phyloP scores from a whole-genome alignment of 768 basidiomycete genomes.

The Mycena epipterygia region DNA sequence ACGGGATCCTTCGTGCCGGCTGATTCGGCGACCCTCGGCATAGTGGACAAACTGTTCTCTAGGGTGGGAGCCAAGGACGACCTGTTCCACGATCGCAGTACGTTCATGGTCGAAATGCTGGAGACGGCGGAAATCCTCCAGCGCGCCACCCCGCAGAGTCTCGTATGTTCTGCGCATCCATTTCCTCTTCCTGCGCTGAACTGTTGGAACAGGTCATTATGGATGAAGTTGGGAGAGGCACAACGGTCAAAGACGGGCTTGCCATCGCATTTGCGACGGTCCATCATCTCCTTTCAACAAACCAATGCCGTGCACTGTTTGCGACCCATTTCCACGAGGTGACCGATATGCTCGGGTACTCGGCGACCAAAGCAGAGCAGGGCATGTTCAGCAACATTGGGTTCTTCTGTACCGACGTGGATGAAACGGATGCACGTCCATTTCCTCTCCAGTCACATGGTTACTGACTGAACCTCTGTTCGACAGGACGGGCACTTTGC shows the following conservation, averaged over 20 bases:
- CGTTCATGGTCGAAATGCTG: slow-evolving; percentile 99
- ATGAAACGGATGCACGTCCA: slow-evolving; percentile 76
- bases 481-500: slow-evolving; percentile 82
- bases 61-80: slow-evolving; percentile 96
- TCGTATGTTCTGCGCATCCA: slow-evolving; percentile 64
- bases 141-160: slow-evolving; percentile 84
- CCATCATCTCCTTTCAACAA: slow-evolving; percentile 81
- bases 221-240: slow-evolving; percentile 99
- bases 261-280: slow-evolving; percentile 95
- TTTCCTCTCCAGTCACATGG: not conserved
- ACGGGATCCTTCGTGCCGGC: slow-evolving; percentile 96
- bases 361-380: slow-evolving; percentile 54
- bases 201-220: slow-evolving; percentile 84
- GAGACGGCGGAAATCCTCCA: slow-evolving; percentile 93
- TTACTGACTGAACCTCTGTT: slow-evolving; percentile 6
- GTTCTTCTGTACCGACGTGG: slow-evolving; percentile 93
- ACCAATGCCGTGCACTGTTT: slow-evolving; percentile 88
- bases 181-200: slow-evolving; percentile 4
- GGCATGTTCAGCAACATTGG: slow-evolving; percentile 72
- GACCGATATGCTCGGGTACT: slow-evolving; percentile 83
- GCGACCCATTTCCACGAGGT: slow-evolving; percentile 99
- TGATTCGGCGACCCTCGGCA: slow-evolving; percentile 80
- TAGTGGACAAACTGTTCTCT: slow-evolving; percentile 94
- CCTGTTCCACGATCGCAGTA: slow-evolving; percentile 91
- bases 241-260: slow-evolving; percentile 91